A percentile compares a stretch with the other conserved stretches of the same genome.
These are phyloP conservation scores for Podaxis sp. DNA, from an alignment of 768 basidiomycete species.

Conservation along the genomic window DNA sequence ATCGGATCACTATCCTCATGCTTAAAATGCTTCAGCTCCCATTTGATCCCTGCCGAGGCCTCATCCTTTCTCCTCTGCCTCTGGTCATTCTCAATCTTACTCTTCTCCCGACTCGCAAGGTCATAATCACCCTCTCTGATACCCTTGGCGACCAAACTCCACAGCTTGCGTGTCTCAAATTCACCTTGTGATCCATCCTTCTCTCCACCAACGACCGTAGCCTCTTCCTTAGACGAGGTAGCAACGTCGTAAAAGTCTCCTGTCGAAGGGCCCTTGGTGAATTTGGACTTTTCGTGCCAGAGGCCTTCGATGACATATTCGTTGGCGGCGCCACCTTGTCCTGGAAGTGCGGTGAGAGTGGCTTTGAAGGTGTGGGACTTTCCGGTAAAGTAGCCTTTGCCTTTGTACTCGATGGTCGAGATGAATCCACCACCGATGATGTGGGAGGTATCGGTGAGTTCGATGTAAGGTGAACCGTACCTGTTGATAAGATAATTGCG, in stretches of 20 bases:
- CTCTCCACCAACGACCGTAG: conserved; percentile 47
- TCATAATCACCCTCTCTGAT: conserved; percentile 93
- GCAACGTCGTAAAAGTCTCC: conserved; percentile 75
- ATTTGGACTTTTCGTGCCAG: conserved; percentile 71
- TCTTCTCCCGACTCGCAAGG: conserved; percentile 83
- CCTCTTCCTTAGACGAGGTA: conserved; percentile 70
- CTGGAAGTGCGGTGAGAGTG: conserved; percentile 49
- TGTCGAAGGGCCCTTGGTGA: conserved; percentile 28
- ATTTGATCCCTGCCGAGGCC: conserved; percentile 58
- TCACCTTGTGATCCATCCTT: conserved; percentile 59
- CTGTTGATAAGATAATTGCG: conserved; percentile 10
- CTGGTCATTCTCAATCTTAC: conserved; percentile 93
- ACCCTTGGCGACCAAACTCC: conserved; percentile 84
- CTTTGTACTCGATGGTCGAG: conserved; percentile 85
- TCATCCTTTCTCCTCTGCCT: conserved; percentile 87
- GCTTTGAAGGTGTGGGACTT: conserved; percentile 94
- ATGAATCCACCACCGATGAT: conserved; percentile 50
- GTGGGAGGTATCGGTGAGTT: conserved; percentile 77
- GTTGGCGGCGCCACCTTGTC: conserved; percentile 26
- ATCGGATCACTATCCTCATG: conserved; percentile 65
- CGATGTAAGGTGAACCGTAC: conserved; percentile 87
- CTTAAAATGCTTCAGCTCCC: conserved; percentile 76
- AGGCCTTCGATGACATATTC: conserved; percentile 69
- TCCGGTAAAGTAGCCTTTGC: conserved; percentile 92
- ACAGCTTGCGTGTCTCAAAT: conserved; percentile 84